Percentiles rank a stretch among this genome's conserved stretches.
Evolutionary conservation across 768 basidiomycete genomes (phyloP).

Genomic region (Amanita subjunquillea): DNA sequence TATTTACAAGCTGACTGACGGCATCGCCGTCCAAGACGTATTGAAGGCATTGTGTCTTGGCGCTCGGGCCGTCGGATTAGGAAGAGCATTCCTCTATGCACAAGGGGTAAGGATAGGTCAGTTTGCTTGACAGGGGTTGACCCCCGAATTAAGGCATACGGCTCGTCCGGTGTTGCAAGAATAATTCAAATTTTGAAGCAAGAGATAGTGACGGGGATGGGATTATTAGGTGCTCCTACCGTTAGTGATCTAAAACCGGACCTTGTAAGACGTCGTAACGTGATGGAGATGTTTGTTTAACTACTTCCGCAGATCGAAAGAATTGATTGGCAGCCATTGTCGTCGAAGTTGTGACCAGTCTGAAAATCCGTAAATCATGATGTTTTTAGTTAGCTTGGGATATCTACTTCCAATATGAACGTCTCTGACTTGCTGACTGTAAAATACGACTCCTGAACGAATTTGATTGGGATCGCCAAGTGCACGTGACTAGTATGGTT

Average conservation of each 20-base stretch:
- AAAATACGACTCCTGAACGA: not conserved
- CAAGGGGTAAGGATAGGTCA: constrained; percentile 49
- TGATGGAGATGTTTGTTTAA: not conserved
- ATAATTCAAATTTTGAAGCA: constrained; percentile 57
- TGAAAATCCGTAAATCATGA: not conserved
- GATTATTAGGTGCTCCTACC: constrained; percentile 58
- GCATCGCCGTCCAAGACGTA: constrained; percentile 38
- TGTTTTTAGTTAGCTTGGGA: not conserved
- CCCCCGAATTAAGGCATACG: constrained; percentile 48
- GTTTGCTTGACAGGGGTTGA: not conserved
- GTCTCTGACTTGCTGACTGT: not conserved
- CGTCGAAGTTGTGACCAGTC: constrained; percentile 20
- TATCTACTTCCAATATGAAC: no score
- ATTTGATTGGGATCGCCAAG: not conserved
- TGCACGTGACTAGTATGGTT: constrained; percentile 6
- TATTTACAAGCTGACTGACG: no score
- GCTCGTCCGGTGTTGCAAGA: constrained; percentile 59
- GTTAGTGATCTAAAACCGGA: constrained; percentile 62
- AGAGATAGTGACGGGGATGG: constrained; percentile 73
- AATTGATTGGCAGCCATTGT: constrained; percentile 53
- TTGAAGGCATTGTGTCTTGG: constrained; percentile 87
- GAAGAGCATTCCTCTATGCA: constrained; percentile 79
- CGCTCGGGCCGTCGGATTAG: constrained; percentile 79
- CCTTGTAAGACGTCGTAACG: constrained; percentile 38
- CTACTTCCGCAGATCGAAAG: constrained; percentile 39